Evolutionary conservation across 768 basidiomycete genomes (phyloP).

Genomic region (Fistulinella prunicolor): DNA sequence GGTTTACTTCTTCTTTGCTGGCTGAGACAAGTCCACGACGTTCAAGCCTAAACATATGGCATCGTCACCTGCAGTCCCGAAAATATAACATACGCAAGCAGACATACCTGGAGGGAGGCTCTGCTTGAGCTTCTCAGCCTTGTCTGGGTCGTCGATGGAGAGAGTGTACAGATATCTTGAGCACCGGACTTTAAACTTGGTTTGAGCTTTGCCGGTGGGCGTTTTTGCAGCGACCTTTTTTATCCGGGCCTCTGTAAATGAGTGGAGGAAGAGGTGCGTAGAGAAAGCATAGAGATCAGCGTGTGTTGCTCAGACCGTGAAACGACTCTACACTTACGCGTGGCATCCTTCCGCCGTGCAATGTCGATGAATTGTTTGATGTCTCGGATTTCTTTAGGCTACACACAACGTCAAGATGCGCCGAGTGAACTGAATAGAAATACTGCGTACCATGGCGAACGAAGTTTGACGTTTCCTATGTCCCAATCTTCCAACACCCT

Average conservation of each 20-base stretch:
- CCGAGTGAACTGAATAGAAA: background rate
- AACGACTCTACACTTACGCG: slow-evolving; percentile 57
- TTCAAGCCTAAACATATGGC: slow-evolving; percentile 52
- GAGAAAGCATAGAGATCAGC: background rate
- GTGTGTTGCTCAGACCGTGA: background rate
- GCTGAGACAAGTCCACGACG: slow-evolving; percentile 62
- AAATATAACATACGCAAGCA: background rate
- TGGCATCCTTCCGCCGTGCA: slow-evolving; percentile 95
- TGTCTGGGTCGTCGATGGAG: slow-evolving; percentile 91
- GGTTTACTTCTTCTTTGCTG: slow-evolving; percentile 68
- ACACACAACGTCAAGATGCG: slow-evolving; percentile 8
- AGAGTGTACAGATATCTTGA: slow-evolving; percentile 98
- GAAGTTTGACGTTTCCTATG: slow-evolving; percentile 10
- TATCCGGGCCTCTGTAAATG: slow-evolving; percentile 86
- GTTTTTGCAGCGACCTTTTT: slow-evolving; percentile 82
- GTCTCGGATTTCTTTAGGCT: slow-evolving; percentile 98
- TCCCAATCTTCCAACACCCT: background rate
- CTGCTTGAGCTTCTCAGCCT: slow-evolving; percentile 97
- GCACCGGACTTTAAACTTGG: slow-evolving; percentile 99
- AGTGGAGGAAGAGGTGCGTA: background rate
- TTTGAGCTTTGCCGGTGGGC: slow-evolving; percentile 70
- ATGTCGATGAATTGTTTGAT: slow-evolving; percentile 99
- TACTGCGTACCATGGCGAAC: slow-evolving; percentile 28
- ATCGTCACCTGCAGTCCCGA: background rate
- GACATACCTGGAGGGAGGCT: slow-evolving; percentile 88